Percentiles rank a stretch among this genome's conserved stretches.
Evolutionary conservation across 2,329 filamentous ascomycete species (phyloP).

Genomic region (Berkeleyomyces rouxiae): DNA sequence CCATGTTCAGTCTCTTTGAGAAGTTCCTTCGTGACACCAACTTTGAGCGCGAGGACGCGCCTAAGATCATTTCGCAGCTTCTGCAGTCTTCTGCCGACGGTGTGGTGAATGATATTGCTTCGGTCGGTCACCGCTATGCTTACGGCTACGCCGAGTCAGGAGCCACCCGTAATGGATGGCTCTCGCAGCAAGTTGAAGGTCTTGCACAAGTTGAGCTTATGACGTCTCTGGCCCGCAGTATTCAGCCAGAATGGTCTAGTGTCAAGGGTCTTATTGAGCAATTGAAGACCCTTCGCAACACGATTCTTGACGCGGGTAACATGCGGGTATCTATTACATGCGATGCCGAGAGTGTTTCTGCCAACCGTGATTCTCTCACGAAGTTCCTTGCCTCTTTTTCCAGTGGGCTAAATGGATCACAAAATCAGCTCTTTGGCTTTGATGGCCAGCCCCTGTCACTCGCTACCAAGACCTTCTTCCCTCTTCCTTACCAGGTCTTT

Average conservation of each 20-base stretch:
- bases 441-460: conserved; percentile 7
- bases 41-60: conserved; percentile 69
- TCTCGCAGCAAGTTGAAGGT: conserved; percentile 77
- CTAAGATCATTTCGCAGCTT: conserved; percentile 69
- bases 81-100: conserved; percentile 77
- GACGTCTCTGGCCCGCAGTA: conserved; percentile 50
- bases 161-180: conserved; percentile 52
- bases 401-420: neutral
- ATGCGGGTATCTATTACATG: conserved; percentile 78
- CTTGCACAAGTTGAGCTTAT: conserved; percentile 77
- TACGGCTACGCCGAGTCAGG: conserved; percentile 68
- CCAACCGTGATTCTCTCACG: conserved; percentile 55
- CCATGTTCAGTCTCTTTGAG: conserved; percentile 75
- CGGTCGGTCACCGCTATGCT: conserved; percentile 76
- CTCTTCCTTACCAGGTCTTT: conserved; percentile 91
- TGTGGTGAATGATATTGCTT: conserved; percentile 80
- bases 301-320: conserved; percentile 52
- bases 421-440: conserved; percentile 6
- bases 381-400: conserved; percentile 33
- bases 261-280: conserved; percentile 64
- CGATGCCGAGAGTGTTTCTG: conserved; percentile 50
- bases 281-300: conserved; percentile 67
- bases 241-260: conserved; percentile 47
- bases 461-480: conserved; percentile 64
- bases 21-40: conserved; percentile 74